Evolutionary conservation across 495 filamentous ascomycete genomes (phyloP), one percentile per base, ranked within the genome.

Genomic region (Tuber aestivum): DNA sequence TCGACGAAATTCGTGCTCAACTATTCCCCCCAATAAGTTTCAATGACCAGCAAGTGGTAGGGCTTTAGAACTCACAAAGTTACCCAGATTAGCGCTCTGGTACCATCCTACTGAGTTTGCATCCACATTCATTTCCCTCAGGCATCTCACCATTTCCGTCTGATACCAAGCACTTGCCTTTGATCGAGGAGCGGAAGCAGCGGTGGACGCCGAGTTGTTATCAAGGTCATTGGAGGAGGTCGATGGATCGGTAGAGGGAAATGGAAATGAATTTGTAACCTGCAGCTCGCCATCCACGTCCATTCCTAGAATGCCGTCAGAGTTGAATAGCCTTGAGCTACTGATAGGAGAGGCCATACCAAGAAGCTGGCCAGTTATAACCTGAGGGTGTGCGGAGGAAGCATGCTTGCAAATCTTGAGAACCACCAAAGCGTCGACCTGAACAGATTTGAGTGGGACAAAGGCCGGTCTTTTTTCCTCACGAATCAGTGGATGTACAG

Each of bases 91-190:
- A 75, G 95, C 94, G 85, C 94, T 97, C 73, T 93, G 97, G 85
- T 99, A 99, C 95, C 95, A 99, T 75, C 95, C 95, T 74, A 96
- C 94, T 80, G 93, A 97, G 87, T 98, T 97, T 77, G 95, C 95
- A 84, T 99, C 95, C 74, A 98, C 92, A 83, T 99, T 99, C 80
- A 99, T 96, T 85, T 97, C 96, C 83, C 94, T 90, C 50, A 99
- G 87, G 84, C 94, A 94, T 79, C 93, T 92, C 84, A 99, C 94
- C 95, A 98, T 98, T 85, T 99, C 96, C 76, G 91, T 92, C 86
- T 97, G 94, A 85, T 99, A 99, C 76, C 86, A 86, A 23, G 89
- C 87, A 83, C 97, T 97, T 70, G 92, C 88, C 87, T 98, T 99
- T 32, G 94, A 91, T 73, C 95, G 90, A 75, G 95, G 95, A 48